These are phyloP conservation scores for Tricholoma furcatifolium DNA, from an alignment of 768 basidiomycete species.

Conservation along the genomic window DNA sequence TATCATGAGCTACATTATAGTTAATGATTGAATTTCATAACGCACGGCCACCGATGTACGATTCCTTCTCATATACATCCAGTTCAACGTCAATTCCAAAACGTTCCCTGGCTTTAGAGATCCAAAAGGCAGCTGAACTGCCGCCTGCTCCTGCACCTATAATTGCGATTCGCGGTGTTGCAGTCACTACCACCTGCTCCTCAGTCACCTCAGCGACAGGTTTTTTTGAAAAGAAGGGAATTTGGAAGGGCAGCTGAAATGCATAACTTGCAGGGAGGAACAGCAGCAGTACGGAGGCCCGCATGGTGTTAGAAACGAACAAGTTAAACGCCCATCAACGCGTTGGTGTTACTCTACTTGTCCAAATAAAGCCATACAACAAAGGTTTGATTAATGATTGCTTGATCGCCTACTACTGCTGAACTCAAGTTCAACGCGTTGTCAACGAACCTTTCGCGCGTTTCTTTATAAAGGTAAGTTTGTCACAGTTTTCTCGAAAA, in stretches of 20 bases:
- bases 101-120: slow-evolving; percentile 73
- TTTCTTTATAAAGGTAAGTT: no score
- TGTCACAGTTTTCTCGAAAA: no score
- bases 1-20: slow-evolving; percentile 1
- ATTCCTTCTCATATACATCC: slow-evolving; percentile 78
- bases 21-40: slow-evolving; percentile 17
- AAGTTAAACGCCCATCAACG: no score
- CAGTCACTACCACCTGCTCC: slow-evolving; percentile 13
- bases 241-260: slow-evolving; percentile 52
- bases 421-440: no score
- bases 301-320: slow-evolving; percentile 13
- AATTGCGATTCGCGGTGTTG: slow-evolving; percentile 68
- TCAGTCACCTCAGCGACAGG: slow-evolving; percentile 17
- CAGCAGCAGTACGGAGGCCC: slow-evolving; percentile 22
- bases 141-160: slow-evolving; percentile 92
- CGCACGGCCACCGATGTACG: slow-evolving; percentile 85
- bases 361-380: slow-evolving; percentile 5
- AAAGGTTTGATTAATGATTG: background rate
- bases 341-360: no score
- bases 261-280: slow-evolving; percentile 33
- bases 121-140: slow-evolving; percentile 81
- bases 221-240: slow-evolving; percentile 52
- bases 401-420: no score
- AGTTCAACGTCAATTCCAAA: slow-evolving; percentile 70
- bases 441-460: no score